phyloP scores from a whole-genome alignment of 2,329 filamentous ascomycete genomes.

The Colletotrichum incanum region DNA sequence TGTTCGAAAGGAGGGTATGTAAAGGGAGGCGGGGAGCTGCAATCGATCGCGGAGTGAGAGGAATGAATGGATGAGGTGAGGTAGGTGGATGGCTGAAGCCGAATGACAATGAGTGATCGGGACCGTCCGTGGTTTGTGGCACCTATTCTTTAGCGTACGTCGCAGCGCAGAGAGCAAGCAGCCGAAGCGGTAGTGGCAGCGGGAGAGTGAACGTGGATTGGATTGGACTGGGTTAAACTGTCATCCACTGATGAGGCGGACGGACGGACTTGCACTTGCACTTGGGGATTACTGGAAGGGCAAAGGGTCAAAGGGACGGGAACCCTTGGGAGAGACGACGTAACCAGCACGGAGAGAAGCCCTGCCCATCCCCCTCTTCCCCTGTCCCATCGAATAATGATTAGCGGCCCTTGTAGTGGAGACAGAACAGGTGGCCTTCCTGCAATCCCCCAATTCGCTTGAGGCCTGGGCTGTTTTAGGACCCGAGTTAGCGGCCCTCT shows the following conservation, averaged over 20 bases:
- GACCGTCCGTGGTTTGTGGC: slow-evolving; percentile 11
- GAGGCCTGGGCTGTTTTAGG: slow-evolving; percentile 27
- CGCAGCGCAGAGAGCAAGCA: slow-evolving; percentile 11
- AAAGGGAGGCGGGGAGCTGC: slow-evolving; percentile 11
- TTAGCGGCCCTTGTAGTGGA: slow-evolving; percentile 30
- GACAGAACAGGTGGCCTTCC: slow-evolving; percentile 23
- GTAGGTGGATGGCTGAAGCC: slow-evolving; percentile 1
- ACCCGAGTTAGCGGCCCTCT: slow-evolving; percentile 25
- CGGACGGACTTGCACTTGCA: not conserved
- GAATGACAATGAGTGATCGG: slow-evolving; percentile 11
- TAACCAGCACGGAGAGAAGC: slow-evolving; percentile 23
- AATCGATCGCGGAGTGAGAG: not conserved
- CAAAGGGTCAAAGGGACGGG: slow-evolving; percentile 7
- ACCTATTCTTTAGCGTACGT: slow-evolving; percentile 19
- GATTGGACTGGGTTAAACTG: slow-evolving; percentile 10
- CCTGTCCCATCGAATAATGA: slow-evolving; percentile 33
- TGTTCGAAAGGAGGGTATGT: not conserved
- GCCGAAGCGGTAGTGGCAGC: slow-evolving; percentile 16
- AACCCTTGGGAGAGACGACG: slow-evolving; percentile 35
- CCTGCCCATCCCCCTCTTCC: not conserved
- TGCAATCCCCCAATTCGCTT: slow-evolving; percentile 28
- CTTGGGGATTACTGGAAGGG: slow-evolving; percentile 1
- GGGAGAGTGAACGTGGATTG: slow-evolving; percentile 6
- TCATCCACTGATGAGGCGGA: slow-evolving; percentile 2
- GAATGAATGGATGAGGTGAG: slow-evolving; percentile 23